Evolutionary conservation across 768 basidiomycete genomes (phyloP).

Genomic region (Cystobasidium onofrii): DNA sequence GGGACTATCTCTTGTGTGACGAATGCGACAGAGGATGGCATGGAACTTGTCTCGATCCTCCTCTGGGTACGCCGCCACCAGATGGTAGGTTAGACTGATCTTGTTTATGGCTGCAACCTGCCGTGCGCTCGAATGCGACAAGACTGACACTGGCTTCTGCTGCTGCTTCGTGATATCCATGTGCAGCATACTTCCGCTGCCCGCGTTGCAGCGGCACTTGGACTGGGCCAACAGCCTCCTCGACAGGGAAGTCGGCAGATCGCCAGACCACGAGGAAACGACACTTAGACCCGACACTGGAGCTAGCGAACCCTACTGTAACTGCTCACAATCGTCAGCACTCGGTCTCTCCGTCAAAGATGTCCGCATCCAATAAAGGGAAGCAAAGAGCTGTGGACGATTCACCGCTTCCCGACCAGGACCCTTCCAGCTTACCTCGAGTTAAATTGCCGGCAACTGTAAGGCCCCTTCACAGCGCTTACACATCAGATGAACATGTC

Average conservation of each 20-base stretch:
- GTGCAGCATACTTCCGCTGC: slow-evolving; percentile 33
- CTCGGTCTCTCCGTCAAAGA: background rate
- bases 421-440: background rate
- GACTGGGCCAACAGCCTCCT: background rate
- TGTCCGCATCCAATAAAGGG: background rate
- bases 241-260: background rate
- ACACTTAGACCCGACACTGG: too few relatives aligned
- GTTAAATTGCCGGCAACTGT: background rate
- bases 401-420: background rate
- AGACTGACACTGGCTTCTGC: too few relatives aligned
- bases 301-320: too few relatives aligned
- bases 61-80: slow-evolving; percentile 58
- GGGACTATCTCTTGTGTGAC: slow-evolving; percentile 80
- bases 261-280: background rate
- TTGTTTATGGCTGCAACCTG: background rate
- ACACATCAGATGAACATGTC: too few relatives aligned
- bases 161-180: slow-evolving; percentile 31
- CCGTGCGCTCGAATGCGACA: background rate
- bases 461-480: background rate
- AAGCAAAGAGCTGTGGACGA: background rate
- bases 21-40: slow-evolving; percentile 92
- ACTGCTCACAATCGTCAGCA: background rate
- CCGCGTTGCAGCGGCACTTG: background rate
- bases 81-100: slow-evolving; percentile 55
- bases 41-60: slow-evolving; percentile 67